These are phyloP conservation scores for Torulaspora microellipsoides DNA, from an alignment of 805 yeast species.

Conservation along the genomic window DNA sequence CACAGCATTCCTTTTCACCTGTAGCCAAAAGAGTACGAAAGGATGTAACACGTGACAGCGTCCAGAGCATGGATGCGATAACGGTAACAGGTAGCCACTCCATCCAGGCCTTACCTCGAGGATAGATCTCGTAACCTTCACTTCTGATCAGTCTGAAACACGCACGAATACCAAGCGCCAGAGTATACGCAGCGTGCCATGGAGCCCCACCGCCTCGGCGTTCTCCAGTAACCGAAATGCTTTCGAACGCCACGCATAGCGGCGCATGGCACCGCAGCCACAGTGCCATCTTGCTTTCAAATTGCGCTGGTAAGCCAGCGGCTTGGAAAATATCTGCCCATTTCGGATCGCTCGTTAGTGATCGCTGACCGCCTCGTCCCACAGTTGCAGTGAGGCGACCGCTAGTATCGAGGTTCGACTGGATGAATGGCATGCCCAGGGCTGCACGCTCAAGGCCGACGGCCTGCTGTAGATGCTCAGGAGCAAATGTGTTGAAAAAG, in stretches of 20 bases:
- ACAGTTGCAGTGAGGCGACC: background rate
- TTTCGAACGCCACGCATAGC: constrained; percentile 1
- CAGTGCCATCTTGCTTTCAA: background rate
- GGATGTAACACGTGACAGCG: background rate
- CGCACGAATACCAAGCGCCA: background rate
- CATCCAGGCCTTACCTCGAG: background rate
- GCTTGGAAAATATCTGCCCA: background rate
- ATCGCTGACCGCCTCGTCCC: background rate
- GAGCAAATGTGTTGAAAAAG: background rate
- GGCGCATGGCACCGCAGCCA: background rate
- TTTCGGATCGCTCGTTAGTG: background rate
- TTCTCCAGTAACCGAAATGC: background rate
- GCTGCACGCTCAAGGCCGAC: background rate
- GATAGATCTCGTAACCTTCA: background rate
- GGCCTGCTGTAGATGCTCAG: background rate
- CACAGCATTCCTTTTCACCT: constrained; percentile 1
- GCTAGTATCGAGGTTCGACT: background rate
- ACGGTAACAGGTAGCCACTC: background rate
- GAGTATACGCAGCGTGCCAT: background rate
- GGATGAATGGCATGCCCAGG: background rate
- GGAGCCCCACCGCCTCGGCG: constrained; percentile 1
- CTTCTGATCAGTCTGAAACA: background rate
- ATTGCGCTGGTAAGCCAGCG: background rate
- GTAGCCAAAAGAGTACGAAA: background rate
- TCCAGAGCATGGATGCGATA: background rate